These are phyloP conservation scores for Lipomyces mesembrius DNA, from an alignment of 805 yeast species.

Conservation along the genomic window DNA sequence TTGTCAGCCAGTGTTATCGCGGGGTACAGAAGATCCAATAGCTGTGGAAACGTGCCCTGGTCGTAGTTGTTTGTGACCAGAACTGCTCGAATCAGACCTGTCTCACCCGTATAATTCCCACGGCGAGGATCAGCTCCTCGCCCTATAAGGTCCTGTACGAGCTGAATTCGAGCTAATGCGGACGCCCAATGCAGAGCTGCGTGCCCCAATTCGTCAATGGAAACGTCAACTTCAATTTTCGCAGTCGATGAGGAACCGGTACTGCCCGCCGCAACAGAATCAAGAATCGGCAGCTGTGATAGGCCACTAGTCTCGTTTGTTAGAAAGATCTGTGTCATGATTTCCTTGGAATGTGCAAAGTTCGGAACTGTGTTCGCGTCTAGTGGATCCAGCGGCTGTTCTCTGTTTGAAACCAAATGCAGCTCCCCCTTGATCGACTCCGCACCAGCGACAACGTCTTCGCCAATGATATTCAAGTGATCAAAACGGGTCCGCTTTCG, in stretches of 20 bases:
- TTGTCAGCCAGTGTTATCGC: constrained; percentile 67
- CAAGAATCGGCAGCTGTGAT: constrained; percentile 45
- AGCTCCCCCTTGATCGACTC: not conserved
- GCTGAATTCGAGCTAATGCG: constrained; percentile 75
- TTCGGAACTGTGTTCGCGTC: constrained; percentile 42
- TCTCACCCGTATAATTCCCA: constrained; percentile 83
- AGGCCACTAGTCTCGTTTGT: constrained; percentile 48
- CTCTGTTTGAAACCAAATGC: not conserved
- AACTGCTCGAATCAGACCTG: constrained; percentile 82
- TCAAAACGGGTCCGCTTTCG: constrained; percentile 29
- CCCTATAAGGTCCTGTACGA: constrained; percentile 70
- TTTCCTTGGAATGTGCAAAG: constrained; percentile 50
- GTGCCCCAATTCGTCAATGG: constrained; percentile 92
- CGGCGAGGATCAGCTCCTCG: constrained; percentile 70
- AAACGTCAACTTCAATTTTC: constrained; percentile 69
- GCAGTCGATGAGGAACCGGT: constrained; percentile 34
- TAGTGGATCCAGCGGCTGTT: constrained; percentile 31
- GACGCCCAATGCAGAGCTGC: constrained; percentile 96
- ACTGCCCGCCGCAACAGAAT: constrained; percentile 26
- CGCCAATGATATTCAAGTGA: not conserved
- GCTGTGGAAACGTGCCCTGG: constrained; percentile 68
- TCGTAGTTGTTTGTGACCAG: constrained; percentile 84
- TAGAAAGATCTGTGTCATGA: constrained; percentile 58
- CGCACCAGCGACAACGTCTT: not conserved
- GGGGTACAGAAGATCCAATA: constrained; percentile 77